These are phyloP conservation scores for Flaveria floridana DNA, from an alignment of 140 eudicot species.

Conservation along the genomic window DNA sequence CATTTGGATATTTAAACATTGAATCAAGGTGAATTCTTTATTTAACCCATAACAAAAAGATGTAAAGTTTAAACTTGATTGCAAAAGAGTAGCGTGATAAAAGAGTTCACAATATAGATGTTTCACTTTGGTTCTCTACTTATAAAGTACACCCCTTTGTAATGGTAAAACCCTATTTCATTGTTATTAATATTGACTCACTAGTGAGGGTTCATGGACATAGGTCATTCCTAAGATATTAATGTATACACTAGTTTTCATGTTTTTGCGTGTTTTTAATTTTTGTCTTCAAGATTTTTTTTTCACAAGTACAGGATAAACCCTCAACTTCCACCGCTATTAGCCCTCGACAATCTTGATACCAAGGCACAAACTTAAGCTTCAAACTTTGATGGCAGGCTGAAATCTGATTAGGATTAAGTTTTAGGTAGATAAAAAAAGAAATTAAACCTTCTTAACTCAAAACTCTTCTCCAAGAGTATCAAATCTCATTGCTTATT, in stretches of 20 bases:
- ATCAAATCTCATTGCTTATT: not conserved
- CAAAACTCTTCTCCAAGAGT: not conserved
- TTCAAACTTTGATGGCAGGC: not conserved
- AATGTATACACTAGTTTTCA: not conserved
- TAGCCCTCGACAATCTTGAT: not conserved
- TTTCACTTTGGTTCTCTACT: not conserved
- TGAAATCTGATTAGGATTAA: not conserved
- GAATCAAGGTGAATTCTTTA: too few relatives aligned
- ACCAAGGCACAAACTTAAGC: not conserved
- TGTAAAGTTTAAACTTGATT: too few relatives aligned
- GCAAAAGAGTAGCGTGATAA: too few relatives aligned
- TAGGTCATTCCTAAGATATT: not conserved
- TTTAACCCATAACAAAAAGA: too few relatives aligned
- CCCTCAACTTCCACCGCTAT: not conserved
- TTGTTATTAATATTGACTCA: not conserved
- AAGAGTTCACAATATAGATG: too few relatives aligned
- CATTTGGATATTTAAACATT: too few relatives aligned
- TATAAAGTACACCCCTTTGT: not conserved
- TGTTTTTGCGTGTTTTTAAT: not conserved
- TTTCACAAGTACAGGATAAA: not conserved
- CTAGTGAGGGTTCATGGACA: not conserved
- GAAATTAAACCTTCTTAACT: not conserved
- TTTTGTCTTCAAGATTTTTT: not conserved
- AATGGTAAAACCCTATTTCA: not conserved
- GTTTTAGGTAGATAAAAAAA: not conserved